A percentile compares a stretch with the other conserved stretches of the same genome.
These are phyloP conservation scores for Nicotiana obtusifolia DNA, from an alignment of 257 asterid species.

Conservation along the genomic window DNA sequence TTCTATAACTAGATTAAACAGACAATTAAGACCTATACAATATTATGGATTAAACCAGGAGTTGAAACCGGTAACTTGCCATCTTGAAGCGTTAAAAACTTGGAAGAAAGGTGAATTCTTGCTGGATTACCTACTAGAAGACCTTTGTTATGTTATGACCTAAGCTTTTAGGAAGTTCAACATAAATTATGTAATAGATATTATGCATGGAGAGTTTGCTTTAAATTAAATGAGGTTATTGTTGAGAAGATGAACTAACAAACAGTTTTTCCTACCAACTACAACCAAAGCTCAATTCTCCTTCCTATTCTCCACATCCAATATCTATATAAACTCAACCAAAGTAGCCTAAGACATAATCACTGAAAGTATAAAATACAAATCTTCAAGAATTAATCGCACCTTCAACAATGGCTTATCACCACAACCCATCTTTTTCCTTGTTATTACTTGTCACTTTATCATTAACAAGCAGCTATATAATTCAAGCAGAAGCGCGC, in stretches of 20 bases:
- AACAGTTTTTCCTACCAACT: not conserved
- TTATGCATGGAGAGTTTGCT: not conserved
- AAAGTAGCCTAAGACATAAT: not conserved
- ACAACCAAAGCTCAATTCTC: not conserved
- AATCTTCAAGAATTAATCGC: not conserved
- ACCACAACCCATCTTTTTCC: not conserved
- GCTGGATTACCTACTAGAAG: not conserved
- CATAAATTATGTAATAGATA: not conserved
- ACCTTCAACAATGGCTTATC: slow-evolving; percentile 1
- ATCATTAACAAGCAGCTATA: not conserved
- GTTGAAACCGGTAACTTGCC: not conserved
- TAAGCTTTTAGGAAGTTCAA: not conserved
- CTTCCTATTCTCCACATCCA: not conserved
- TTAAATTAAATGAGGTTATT: not conserved
- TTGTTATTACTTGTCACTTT: not conserved
- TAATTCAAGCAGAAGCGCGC: not conserved
- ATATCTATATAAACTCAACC: not conserved
- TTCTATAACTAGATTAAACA: not conserved
- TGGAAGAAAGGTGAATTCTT: not conserved
- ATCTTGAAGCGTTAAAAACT: not conserved
- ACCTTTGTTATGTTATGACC: not conserved
- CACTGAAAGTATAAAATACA: not conserved
- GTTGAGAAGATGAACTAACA: slow-evolving; percentile 2
- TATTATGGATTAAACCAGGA: too few species aligned
- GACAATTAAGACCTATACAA: too few species aligned